Percentiles rank a stretch among this genome's conserved stretches.
Evolutionary conservation across 495 filamentous ascomycete genomes (phyloP).

Genomic region (Neurospora sp.): DNA sequence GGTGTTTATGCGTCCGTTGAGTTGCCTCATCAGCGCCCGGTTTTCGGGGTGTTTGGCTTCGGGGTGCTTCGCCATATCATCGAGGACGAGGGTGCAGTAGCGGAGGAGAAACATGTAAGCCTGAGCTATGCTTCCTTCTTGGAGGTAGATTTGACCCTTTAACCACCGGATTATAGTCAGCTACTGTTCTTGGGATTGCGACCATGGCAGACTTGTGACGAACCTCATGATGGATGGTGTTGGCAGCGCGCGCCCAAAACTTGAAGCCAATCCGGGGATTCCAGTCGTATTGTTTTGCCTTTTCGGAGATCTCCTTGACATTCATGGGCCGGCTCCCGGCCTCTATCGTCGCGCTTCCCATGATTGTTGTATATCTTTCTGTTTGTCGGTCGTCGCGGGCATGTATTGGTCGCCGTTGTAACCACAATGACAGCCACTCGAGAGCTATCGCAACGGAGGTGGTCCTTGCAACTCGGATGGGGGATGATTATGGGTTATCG

Average conservation of each 20-base stretch:
- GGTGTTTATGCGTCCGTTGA: slow-evolving; percentile 16
- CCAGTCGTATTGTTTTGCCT: slow-evolving; percentile 71
- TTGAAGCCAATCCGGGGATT: slow-evolving; percentile 60
- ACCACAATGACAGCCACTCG: background rate
- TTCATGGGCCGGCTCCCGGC: slow-evolving; percentile 47
- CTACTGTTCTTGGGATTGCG: background rate
- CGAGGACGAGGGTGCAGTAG: slow-evolving; percentile 61
- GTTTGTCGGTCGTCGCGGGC: background rate
- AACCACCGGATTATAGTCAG: background rate
- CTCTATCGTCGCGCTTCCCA: background rate
- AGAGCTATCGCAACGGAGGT: background rate
- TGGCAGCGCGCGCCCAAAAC: slow-evolving; percentile 74
- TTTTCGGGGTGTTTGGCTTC: slow-evolving; percentile 46
- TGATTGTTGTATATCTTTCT: background rate
- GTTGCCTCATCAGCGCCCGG: slow-evolving; percentile 11
- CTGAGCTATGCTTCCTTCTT: slow-evolving; percentile 75
- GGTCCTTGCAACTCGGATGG: background rate
- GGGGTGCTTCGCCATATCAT: slow-evolving; percentile 53
- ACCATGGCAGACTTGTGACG: background rate
- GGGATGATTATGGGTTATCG: background rate
- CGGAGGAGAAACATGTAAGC: slow-evolving; percentile 81
- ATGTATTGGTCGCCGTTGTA: background rate
- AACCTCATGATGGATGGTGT: slow-evolving; percentile 72
- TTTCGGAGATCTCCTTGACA: slow-evolving; percentile 58
- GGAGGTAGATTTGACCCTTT: slow-evolving; percentile 57